A percentile compares a stretch with the other conserved stretches of the same genome.
Conservation (phyloP, 176 grass and related monocot genomes). For the Echinochloa phyllopogon region DNA sequence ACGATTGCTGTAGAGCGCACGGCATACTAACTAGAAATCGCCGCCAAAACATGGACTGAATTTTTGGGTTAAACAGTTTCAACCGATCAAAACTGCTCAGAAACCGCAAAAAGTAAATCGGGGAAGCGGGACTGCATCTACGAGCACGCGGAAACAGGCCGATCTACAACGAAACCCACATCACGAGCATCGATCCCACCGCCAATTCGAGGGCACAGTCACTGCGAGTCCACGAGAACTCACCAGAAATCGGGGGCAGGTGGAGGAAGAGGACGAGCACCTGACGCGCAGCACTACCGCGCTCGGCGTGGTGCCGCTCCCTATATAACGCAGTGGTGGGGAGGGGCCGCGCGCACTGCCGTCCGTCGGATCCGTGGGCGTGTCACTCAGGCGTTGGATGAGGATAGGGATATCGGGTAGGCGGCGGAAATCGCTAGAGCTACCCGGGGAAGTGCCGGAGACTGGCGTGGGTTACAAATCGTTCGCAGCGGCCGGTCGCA, state of each 20-base stretch:
- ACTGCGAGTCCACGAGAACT: slow-evolving; percentile 50
- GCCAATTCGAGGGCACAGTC: neutral
- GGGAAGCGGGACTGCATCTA: neutral
- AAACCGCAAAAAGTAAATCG: neutral
- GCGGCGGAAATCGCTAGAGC: slow-evolving; percentile 28
- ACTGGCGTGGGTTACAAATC: neutral
- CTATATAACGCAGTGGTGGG: slow-evolving; percentile 35
- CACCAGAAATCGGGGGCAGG: slow-evolving; percentile 29
- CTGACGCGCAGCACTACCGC: slow-evolving; percentile 1
- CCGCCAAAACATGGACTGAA: neutral
- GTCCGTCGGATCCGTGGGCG: slow-evolving; percentile 17
- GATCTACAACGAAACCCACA: slow-evolving; percentile 2
- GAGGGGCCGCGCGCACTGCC: fast-evolving
- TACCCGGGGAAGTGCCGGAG: neutral
- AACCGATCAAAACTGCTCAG: neutral
- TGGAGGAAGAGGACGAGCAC: neutral
- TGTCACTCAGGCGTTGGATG: neutral
- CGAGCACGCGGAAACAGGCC: neutral
- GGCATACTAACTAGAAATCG: neutral
- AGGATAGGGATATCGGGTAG: neutral
- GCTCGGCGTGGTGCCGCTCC: neutral
- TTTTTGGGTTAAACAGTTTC: neutral
- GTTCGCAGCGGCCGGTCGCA: neutral
- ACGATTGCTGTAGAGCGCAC: neutral
- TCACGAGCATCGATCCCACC: neutral